Evolutionary conservation across 2,329 filamentous ascomycete species (phyloP).

Genomic region (Fusarium circinatum): DNA sequence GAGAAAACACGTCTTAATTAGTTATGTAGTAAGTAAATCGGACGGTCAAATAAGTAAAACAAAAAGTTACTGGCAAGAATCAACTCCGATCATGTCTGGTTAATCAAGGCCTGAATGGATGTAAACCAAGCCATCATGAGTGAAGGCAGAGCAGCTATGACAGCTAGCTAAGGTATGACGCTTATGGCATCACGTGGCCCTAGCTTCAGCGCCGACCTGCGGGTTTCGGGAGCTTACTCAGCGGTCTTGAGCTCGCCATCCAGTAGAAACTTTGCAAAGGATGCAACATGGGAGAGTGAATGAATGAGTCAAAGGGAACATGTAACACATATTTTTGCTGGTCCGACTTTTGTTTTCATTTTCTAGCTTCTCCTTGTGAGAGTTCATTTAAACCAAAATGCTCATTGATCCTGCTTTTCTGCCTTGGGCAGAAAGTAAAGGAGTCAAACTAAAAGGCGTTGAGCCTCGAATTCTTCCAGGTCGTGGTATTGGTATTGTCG

Average conservation of each 20-base stretch:
- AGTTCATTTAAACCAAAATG: slow-evolving; percentile 16
- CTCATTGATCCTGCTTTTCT: slow-evolving; percentile 56
- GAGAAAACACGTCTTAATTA: background rate
- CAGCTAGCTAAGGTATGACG: slow-evolving; percentile 27
- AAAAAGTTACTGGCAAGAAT: slow-evolving; percentile 1
- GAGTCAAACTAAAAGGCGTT: slow-evolving; percentile 64
- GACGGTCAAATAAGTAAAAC: background rate
- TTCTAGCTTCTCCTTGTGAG: background rate
- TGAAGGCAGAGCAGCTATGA: slow-evolving; percentile 3
- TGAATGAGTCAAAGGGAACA: slow-evolving; percentile 18
- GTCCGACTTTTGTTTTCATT: no score
- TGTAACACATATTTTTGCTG: background rate
- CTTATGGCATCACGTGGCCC: slow-evolving; percentile 23
- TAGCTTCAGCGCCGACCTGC: background rate
- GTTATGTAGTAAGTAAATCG: background rate
- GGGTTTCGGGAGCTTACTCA: slow-evolving; percentile 21
- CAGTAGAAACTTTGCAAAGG: slow-evolving; percentile 24
- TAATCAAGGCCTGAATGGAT: background rate
- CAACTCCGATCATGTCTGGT: background rate
- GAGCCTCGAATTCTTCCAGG: slow-evolving; percentile 73
- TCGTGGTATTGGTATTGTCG: slow-evolving; percentile 81
- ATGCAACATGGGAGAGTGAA: slow-evolving; percentile 2
- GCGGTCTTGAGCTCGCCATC: slow-evolving; percentile 12
- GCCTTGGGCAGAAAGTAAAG: slow-evolving; percentile 69
- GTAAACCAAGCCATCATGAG: slow-evolving; percentile 12